Evolutionary conservation across 768 basidiomycete genomes (phyloP).

Genomic region (Grammothele lineata): DNA sequence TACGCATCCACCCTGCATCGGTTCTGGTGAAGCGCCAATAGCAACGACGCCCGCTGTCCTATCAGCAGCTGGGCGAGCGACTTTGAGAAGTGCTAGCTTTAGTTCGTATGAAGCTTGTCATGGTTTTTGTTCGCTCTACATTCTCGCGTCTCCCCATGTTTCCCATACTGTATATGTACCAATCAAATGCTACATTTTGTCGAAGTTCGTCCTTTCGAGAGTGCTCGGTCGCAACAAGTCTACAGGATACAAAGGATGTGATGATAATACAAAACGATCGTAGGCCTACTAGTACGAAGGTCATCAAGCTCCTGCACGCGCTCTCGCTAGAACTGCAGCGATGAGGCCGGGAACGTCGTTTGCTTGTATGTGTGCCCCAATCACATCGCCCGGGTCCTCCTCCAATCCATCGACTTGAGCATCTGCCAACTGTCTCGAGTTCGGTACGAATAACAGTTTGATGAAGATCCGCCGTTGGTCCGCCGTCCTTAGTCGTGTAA

Average conservation of each 20-base stretch:
- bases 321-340: conserved; percentile 52
- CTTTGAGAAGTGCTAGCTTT: conserved; percentile 38
- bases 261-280: no score
- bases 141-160: neutral
- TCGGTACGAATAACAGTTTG: conserved; percentile 63
- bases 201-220: no score
- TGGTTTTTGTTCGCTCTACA: conserved; percentile 35
- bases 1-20: conserved; percentile 61
- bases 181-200: no score
- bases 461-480: conserved; percentile 39
- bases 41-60: conserved; percentile 42
- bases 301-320: conserved; percentile 21
- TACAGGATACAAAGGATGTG: no score
- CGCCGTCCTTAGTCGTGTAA: conserved; percentile 24
- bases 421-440: conserved; percentile 59
- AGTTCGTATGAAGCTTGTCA: conserved; percentile 25
- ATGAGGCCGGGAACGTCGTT: conserved; percentile 66
- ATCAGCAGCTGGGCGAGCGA: conserved; percentile 53
- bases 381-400: conserved; percentile 52
- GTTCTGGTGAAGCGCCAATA: conserved; percentile 81
- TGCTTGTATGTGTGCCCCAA: conserved; percentile 57
- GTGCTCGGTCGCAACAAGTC: no score
- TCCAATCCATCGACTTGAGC: conserved; percentile 52
- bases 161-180: neutral
- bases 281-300: no score